Evolutionary conservation across 768 basidiomycete genomes (phyloP).

Genomic region (Leccinum arenicola): DNA sequence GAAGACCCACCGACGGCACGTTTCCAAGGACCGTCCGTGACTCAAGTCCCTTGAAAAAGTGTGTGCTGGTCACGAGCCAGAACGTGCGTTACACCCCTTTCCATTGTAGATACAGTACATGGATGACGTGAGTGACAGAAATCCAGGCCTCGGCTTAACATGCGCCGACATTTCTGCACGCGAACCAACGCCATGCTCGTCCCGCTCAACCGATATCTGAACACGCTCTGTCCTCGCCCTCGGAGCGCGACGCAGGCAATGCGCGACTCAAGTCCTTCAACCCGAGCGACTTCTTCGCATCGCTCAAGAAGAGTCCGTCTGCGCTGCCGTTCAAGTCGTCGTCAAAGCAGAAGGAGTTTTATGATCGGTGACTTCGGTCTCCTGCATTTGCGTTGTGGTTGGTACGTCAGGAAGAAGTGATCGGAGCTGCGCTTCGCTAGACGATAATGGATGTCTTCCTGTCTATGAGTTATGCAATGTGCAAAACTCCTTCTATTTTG

Average conservation of each 20-base stretch:
- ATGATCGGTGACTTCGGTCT: constrained; percentile 71
- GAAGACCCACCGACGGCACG: constrained; percentile 70
- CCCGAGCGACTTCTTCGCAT: no score
- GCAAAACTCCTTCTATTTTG: background rate
- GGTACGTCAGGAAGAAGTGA: constrained; percentile 69
- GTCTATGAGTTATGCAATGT: no score
- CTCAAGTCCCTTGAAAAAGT: constrained; percentile 73
- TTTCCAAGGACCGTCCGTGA: constrained; percentile 75
- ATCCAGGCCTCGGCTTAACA: constrained; percentile 56
- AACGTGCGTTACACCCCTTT: constrained; percentile 42
- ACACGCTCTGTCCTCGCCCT: constrained; percentile 45
- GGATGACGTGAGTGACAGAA: constrained; percentile 37
- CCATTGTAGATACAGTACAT: background rate
- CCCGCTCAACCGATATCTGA: constrained; percentile 89
- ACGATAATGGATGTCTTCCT: background rate
- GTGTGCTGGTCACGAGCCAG: constrained; percentile 42
- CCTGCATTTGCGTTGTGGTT: constrained; percentile 82
- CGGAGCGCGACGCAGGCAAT: no score
- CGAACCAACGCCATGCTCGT: constrained; percentile 84
- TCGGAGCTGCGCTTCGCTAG: constrained; percentile 36
- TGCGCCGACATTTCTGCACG: constrained; percentile 81
- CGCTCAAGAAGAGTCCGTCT: constrained; percentile 44
- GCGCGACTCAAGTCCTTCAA: no score
- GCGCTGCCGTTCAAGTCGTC: constrained; percentile 73
- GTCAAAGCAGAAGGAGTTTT: constrained; percentile 67